Base-by-base conservation (phyloP, 1,284 basidiomycete genomes). In the Ceratobasidium sp. region DNA sequence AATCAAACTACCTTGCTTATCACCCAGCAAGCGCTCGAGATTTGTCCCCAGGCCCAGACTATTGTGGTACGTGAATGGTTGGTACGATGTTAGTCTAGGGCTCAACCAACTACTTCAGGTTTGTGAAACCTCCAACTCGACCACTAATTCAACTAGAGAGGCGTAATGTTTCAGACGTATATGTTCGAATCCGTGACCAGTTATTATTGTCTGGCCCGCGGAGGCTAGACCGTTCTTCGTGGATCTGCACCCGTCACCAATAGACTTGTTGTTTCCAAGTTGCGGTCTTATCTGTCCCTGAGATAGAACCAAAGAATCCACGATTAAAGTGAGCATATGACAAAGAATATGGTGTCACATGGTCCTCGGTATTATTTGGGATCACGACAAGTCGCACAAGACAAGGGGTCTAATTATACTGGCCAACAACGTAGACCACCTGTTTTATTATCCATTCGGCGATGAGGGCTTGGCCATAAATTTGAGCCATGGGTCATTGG, bases 21-120 rank as follows among this genome's bases (percentile, higher is more conserved):
- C 25, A 42, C 25, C 34, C 60, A 65, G 34, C 60, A 65, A 42
- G 60, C 60, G n/a, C 60, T 53, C 5, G 49, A 53, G 13, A 52
- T 65, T 35, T 65, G 60, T 38, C 47, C 60, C 15, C 60, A 42
- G 15, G 60, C 60, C n/a, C 10, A 34, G 17, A 53, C 47, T 7
- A 65, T 65, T 27, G 47, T 38, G 15, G 49, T 65, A 53, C 6
- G 58, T 65, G 3, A 35, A 15, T 6, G 20, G 20, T 7, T 12
- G 45, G 22, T 22, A 22, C 10, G 22, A 49, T 8, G 38, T 40
- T 7, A 40, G 17, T 40, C 7, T 7, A 47, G 45, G 10, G 22
- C 45, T 47, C 7, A 47, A 12, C 20, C 6, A 47, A 12, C 22
- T 50, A 20, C 6, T 13, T 47, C 43, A 60, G 57, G 43, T 60